These are phyloP conservation scores for Paralagenidium karlingii DNA, from an alignment of 352 stramenopile genomes.

Conservation along the genomic window DNA sequence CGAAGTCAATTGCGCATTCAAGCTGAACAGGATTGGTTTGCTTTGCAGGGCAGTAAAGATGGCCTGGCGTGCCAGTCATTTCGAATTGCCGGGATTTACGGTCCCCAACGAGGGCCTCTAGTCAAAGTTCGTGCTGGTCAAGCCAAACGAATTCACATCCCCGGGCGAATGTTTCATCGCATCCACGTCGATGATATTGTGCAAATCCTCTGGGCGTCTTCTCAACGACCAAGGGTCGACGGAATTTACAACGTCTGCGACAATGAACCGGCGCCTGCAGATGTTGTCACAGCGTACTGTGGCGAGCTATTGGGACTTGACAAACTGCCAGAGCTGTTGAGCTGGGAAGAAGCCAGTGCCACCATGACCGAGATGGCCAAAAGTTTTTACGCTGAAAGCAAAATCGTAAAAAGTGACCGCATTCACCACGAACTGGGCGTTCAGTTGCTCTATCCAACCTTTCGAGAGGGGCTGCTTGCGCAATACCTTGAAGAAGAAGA, in stretches of 20 bases:
- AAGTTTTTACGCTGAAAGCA: slow-evolving; percentile 79
- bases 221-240: slow-evolving; percentile 25
- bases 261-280: slow-evolving; percentile 69
- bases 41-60: slow-evolving; percentile 17
- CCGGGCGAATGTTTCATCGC: slow-evolving; percentile 73
- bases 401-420: slow-evolving; percentile 55
- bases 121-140: slow-evolving; percentile 58
- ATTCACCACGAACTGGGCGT: slow-evolving; percentile 72
- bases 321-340: slow-evolving; percentile 26
- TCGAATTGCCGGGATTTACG: slow-evolving; percentile 88
- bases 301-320: slow-evolving; percentile 55
- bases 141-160: slow-evolving; percentile 57
- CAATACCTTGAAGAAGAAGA: slow-evolving; percentile 67
- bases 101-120: slow-evolving; percentile 68
- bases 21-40: slow-evolving; percentile 60
- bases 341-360: slow-evolving; percentile 57
- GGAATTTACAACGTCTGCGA: slow-evolving; percentile 87
- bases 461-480: slow-evolving; percentile 65
- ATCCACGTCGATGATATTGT: slow-evolving; percentile 88
- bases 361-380: slow-evolving; percentile 82
- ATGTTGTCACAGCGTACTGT: slow-evolving; percentile 67
- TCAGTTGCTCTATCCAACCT: slow-evolving; percentile 56
- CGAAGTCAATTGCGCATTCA: slow-evolving; percentile 66
- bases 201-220: slow-evolving; percentile 56
- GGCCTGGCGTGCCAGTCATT: slow-evolving; percentile 74